These are phyloP conservation scores for Citrullus mucosospermus DNA, from an alignment of 306 rosid species.

Conservation along the genomic window DNA sequence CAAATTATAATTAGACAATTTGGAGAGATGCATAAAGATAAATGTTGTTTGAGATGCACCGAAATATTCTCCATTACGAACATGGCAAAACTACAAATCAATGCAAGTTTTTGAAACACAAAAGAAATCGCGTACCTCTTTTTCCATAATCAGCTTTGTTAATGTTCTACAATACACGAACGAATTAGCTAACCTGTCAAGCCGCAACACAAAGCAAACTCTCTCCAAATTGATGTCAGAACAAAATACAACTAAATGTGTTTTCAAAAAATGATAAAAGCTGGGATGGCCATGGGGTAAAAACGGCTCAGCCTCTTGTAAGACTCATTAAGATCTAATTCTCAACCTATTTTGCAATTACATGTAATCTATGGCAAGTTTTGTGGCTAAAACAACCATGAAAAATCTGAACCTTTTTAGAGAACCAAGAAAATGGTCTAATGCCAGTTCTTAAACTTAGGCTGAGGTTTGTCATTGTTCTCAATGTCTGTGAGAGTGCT, in stretches of 20 bases:
- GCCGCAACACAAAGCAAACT: neutral
- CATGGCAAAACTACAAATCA: neutral
- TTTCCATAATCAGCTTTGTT: neutral
- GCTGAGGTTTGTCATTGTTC: neutral
- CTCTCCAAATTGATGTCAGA: neutral
- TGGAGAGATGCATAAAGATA: too few species aligned
- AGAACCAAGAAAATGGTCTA: neutral
- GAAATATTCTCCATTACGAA: neutral
- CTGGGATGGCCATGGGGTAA: neutral
- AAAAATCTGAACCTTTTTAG: neutral
- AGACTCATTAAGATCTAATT: neutral
- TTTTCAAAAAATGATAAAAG: too few species aligned
- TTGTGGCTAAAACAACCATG: neutral
- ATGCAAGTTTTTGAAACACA: neutral
- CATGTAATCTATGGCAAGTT: neutral
- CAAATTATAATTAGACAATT: too few species aligned
- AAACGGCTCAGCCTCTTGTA: constrained; percentile 7
- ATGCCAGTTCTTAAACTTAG: neutral
- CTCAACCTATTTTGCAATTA: neutral
- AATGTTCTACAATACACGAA: neutral
- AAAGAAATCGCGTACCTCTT: neutral
- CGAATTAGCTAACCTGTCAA: neutral
- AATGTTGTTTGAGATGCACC: too few species aligned
- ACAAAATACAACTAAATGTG: neutral
- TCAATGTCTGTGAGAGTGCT: constrained; percentile 72